Evolutionary conservation across 176 grass and related monocot genomes (phyloP).

Genomic region (Paspalum notatum): DNA sequence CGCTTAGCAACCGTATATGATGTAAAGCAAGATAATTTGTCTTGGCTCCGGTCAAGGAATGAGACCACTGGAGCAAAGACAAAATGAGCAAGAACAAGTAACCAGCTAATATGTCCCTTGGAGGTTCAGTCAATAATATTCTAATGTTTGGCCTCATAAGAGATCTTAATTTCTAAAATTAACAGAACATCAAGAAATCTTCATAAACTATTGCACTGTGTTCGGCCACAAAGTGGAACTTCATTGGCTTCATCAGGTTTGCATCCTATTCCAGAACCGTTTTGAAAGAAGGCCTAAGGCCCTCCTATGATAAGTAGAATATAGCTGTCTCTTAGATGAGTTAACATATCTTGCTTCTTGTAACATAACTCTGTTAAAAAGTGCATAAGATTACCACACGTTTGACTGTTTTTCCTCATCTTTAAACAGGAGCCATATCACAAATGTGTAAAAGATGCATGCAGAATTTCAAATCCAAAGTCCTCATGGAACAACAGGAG

Average conservation of each 20-base stretch:
- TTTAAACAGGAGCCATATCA: background rate
- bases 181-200: conserved; percentile 3
- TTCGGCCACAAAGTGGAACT: too few relatives aligned
- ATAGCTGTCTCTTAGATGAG: too few relatives aligned
- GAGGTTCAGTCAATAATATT: background rate
- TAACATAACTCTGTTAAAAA: background rate
- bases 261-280: conserved; percentile 2
- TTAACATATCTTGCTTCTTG: background rate
- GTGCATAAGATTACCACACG: background rate
- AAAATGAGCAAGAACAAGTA: background rate
- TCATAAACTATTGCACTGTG: background rate
- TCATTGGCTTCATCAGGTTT: background rate
- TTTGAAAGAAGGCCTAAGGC: background rate
- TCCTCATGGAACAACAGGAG: background rate
- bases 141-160: background rate
- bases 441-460: background rate
- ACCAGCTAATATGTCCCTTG: background rate
- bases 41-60: background rate
- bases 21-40: conserved; percentile 20
- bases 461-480: background rate
- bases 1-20: background rate
- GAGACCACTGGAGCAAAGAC: conserved; percentile 1
- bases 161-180: conserved; percentile 13
- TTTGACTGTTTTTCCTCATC: background rate
- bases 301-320: background rate